Evolutionary conservation across 257 asterid species (phyloP).

Genomic region (Przewalskia tangutica): DNA sequence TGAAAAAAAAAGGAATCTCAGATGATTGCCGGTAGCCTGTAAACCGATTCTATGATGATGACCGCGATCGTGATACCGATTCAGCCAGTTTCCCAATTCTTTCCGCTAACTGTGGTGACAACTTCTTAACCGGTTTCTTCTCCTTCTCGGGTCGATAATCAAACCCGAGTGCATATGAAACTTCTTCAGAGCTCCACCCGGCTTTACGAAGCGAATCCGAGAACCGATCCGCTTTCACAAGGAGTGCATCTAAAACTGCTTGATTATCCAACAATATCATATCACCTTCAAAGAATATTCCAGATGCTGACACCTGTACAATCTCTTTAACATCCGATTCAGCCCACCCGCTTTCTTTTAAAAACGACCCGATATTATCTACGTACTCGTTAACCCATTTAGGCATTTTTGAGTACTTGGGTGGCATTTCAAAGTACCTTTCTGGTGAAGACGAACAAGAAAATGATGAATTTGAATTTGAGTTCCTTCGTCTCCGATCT

Average conservation of each 20-base stretch:
- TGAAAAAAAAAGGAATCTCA: conserved; percentile 30
- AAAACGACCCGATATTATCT: conserved; percentile 63
- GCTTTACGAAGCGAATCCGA: conserved; percentile 70
- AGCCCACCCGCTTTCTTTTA: conserved; percentile 81
- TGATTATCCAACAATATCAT: conserved; percentile 79
- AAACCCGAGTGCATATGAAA: conserved; percentile 74
- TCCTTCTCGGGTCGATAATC: conserved; percentile 68
- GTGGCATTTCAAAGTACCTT: conserved; percentile 46
- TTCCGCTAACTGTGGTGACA: conserved; percentile 66
- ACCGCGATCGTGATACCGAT: conserved; percentile 48
- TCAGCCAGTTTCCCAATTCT: conserved; percentile 77
- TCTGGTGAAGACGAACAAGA: conserved; percentile 82
- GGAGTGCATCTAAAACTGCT: conserved; percentile 75
- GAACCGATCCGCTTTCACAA: conserved; percentile 82
- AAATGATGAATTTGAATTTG: conserved; percentile 62
- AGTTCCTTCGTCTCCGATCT: conserved; percentile 66
- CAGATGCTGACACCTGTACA: conserved; percentile 67
- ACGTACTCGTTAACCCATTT: conserved; percentile 86
- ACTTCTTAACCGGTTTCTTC: conserved; percentile 50
- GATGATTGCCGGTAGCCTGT: conserved; percentile 30
- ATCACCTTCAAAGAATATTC: conserved; percentile 63
- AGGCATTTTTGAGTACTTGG: conserved; percentile 43
- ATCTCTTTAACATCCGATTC: conserved; percentile 89
- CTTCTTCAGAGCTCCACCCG: conserved; percentile 99
- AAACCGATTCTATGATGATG: conserved; percentile 24